Conservation (phyloP, 2,329 filamentous ascomycete genomes). For the Cadophora luteo-olivacea region DNA sequence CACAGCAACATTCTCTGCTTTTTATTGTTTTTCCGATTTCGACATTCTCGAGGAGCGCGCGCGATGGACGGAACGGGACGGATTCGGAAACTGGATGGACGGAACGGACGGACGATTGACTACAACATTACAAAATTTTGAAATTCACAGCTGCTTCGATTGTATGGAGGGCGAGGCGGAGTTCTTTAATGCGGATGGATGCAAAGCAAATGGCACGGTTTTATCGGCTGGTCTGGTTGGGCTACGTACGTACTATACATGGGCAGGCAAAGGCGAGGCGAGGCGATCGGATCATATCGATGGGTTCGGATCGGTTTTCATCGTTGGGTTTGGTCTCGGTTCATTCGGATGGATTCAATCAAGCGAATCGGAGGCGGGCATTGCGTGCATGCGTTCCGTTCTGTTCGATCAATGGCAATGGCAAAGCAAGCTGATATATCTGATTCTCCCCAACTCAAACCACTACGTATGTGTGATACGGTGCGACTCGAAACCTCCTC, state of each 20-base stretch:
- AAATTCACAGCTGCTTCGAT: conserved; percentile 29
- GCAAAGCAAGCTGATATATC: conserved; percentile 10
- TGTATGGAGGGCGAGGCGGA: conserved; percentile 41
- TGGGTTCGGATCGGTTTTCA: conserved; percentile 18
- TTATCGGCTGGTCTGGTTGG: conserved; percentile 33
- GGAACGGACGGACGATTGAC: conserved; percentile 14
- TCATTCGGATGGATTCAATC: conserved; percentile 1
- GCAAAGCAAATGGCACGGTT: conserved; percentile 9
- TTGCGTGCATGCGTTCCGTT: conserved; percentile 23
- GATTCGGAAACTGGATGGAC: conserved; percentile 18
- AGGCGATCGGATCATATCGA: conserved; percentile 27
- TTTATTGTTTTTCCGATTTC: conserved; percentile 16
- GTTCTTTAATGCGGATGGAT: conserved; percentile 46
- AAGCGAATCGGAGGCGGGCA: conserved; percentile 16
- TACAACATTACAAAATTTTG: conserved; percentile 37
- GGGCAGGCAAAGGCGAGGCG: not conserved
- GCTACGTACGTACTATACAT: conserved; percentile 34
- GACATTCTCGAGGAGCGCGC: conserved; percentile 6
- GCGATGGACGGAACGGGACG: conserved; percentile 2
- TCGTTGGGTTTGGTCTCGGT: conserved; percentile 1
- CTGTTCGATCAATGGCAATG: conserved; percentile 9
- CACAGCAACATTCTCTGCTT: conserved; percentile 5
- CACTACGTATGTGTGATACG: conserved; percentile 11
- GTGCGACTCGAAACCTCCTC: conserved; percentile 24
- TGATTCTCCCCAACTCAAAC: not conserved